Percentiles rank a stretch among this genome's conserved stretches.
phyloP scores from a whole-genome alignment of 2,329 filamentous ascomycete species.

The Pleoardoris graminearum region DNA sequence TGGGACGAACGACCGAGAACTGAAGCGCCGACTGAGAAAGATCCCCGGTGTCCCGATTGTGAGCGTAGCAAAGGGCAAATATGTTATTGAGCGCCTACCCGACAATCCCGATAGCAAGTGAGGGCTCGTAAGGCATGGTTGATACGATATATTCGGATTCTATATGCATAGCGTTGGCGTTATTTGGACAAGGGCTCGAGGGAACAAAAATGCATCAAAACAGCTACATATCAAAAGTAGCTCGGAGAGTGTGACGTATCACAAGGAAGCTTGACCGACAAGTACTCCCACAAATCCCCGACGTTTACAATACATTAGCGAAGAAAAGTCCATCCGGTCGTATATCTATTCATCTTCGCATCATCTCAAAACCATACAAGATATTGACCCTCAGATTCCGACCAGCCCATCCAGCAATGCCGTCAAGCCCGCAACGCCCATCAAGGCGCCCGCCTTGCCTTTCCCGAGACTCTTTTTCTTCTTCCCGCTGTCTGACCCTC shows the following conservation, averaged over 20 bases:
- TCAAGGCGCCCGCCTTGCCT: constrained; percentile 38
- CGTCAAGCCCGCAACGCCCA: constrained; percentile 44
- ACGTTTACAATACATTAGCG: no score
- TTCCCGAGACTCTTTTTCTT: constrained; percentile 31
- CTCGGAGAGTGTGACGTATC: no score
- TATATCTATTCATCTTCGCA: not conserved
- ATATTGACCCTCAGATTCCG: constrained; percentile 14
- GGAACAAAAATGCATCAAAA: constrained; percentile 2
- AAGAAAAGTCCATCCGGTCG: not conserved
- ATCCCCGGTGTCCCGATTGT: constrained; percentile 76
- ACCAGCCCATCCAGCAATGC: constrained; percentile 43
- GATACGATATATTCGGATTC: not conserved
- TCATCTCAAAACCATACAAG: not conserved
- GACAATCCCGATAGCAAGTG: constrained; percentile 69
- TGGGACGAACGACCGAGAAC: constrained; percentile 58
- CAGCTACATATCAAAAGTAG: no score
- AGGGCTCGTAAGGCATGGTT: not conserved
- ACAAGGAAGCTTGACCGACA: no score
- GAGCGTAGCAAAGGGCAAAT: constrained; percentile 85
- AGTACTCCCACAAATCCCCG: no score
- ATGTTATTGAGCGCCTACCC: constrained; percentile 89
- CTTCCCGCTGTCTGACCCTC: constrained; percentile 2
- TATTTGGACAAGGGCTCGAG: not conserved
- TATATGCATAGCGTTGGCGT: constrained; percentile 26
- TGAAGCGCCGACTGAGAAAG: constrained; percentile 80